Conservation (phyloP, 352 stramenopile species). For the Thalassiosira ordinaria region DNA sequence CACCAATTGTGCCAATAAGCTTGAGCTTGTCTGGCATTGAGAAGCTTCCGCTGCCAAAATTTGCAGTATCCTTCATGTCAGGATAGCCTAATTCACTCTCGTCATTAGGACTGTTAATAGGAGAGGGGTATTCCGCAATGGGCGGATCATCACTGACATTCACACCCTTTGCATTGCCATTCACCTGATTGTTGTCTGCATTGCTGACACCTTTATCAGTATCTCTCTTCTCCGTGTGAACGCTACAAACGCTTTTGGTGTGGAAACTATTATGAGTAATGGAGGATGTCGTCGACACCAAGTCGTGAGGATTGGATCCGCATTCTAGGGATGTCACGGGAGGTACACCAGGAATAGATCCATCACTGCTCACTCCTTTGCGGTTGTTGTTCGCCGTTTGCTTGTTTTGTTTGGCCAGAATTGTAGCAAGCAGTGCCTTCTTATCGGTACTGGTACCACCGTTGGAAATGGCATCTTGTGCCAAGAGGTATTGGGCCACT, state of each 20-base stretch:
- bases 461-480: neutral
- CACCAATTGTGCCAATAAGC: constrained; percentile 3
- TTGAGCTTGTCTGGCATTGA: constrained; percentile 9
- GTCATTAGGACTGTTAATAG: constrained; percentile 5
- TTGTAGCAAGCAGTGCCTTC: neutral
- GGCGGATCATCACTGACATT: constrained; percentile 11
- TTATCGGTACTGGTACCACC: neutral
- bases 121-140: constrained; percentile 19
- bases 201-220: too few species aligned
- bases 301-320: neutral
- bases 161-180: neutral
- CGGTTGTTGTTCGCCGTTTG: neutral
- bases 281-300: constrained; percentile 4
- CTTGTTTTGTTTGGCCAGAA: neutral
- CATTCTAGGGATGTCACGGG: constrained; percentile 14
- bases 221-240: too few species aligned
- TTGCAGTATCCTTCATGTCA: neutral
- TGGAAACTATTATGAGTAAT: constrained; percentile 10
- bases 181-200: too few species aligned
- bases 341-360: too few species aligned
- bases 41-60: too few species aligned
- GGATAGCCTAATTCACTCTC: neutral
- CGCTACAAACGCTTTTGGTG: too few species aligned
- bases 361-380: too few species aligned
- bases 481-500: neutral